Base-by-base conservation (phyloP, 306 rosid genomes). In the Cucumis melo region DNA sequence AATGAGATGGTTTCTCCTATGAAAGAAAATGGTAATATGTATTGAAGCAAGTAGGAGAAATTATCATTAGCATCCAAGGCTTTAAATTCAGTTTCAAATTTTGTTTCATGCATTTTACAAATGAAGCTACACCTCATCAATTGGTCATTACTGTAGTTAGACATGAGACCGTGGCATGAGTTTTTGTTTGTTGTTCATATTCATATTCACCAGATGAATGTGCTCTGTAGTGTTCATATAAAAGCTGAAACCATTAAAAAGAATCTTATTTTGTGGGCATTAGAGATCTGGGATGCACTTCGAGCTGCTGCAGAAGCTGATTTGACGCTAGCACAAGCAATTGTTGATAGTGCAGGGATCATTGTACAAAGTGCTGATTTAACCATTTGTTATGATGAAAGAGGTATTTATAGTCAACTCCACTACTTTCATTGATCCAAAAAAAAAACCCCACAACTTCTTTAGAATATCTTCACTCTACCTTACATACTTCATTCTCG, bases 241-340 rank as follows among this genome's bases (percentile, higher is more conserved):
- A 4, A 5, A 12, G 19, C 48, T 64, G 71, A 64, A 34, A 64
- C 23, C 23, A 64, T 64, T 17, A 65, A 56, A 8, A 56, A 56
- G 7, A 32, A 2, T 34, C 73, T 39, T 67, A 20, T 67, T 50
- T 86, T 76, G 75, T 75, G 80, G 75, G 78, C 67, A 46, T 64
- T 74, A 94, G 99, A 94, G 88, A 94, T 94, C 79, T 94, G 99
- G 99, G 99, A 94, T 79, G 99, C 99, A 57, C 97, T 94, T 75
- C 83, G 93, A 80, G 99, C 97, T 81, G 99, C 97, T 64, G 97
- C 95, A 20, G 99, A 90, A 82, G 99, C 96, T 83, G 99, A 94
- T 74, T 70, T 89, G 73, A 65, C 82, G 75, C 91, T 94, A 55
- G 95, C 97, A 61, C 99, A 94, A 83, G 97, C 95, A 42, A 94